Evolutionary conservation across 768 basidiomycete genomes (phyloP).

Genomic region (Mycena belliarum): DNA sequence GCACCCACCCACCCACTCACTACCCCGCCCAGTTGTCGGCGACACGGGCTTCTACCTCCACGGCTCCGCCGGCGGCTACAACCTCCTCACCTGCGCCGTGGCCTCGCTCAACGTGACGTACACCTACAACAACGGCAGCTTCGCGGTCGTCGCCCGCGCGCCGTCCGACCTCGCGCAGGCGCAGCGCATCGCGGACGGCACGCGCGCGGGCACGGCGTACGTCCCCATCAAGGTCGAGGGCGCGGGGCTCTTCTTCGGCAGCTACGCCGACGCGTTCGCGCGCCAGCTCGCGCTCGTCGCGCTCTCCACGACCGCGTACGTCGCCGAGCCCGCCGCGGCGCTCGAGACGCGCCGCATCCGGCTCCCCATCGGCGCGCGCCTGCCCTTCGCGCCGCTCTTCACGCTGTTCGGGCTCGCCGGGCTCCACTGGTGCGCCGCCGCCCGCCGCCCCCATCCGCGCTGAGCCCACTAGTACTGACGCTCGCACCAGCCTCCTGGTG

Average conservation of each 20-base stretch:
- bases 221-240: background rate
- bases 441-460: too few relatives aligned
- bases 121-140: constrained; percentile 11
- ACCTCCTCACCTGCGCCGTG: constrained; percentile 2
- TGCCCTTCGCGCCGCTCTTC: background rate
- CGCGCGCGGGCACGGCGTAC: background rate
- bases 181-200: constrained; percentile 1
- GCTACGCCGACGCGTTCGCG: constrained; percentile 1
- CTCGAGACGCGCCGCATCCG: background rate
- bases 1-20: too few relatives aligned
- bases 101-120: constrained; percentile 3
- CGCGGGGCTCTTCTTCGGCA: constrained; percentile 1
- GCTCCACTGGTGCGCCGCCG: constrained; percentile 1
- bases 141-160: background rate
- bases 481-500: background rate
- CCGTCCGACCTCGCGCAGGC: background rate
- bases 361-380: background rate
- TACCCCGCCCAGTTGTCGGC: background rate
- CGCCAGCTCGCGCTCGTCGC: background rate
- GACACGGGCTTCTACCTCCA: constrained; percentile 11
- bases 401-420: background rate
- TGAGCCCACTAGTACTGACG: background rate
- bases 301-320: constrained; percentile 2
- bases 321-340: background rate
- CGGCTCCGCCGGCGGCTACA: background rate